Evolutionary conservation across 345 rosid species (phyloP).

Genomic region (Camelina hispida): DNA sequence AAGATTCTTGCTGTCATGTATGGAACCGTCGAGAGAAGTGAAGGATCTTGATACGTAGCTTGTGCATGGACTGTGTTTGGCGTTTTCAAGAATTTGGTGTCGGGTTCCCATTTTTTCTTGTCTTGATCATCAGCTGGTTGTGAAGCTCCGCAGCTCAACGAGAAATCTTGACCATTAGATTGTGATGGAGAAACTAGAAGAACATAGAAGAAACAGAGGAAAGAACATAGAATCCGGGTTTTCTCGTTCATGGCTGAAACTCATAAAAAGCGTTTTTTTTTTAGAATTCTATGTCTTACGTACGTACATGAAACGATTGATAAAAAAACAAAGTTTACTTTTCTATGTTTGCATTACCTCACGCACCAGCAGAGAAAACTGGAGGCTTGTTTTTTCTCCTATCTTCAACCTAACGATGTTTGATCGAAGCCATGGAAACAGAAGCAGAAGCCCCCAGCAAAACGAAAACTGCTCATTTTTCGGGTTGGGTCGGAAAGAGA

Average conservation of each 20-base stretch:
- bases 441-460: conserved; percentile 29
- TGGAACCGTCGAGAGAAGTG: conserved; percentile 65
- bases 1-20: conserved; percentile 81
- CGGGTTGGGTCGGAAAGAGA: conserved; percentile 44
- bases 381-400: conserved; percentile 44
- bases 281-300: not conserved
- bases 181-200: conserved; percentile 37
- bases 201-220: conserved; percentile 44
- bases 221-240: conserved; percentile 30
- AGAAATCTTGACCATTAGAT: conserved; percentile 36
- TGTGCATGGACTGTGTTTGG: conserved; percentile 44
- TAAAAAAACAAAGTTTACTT: not conserved
- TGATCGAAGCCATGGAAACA: conserved; percentile 43
- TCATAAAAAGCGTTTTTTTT: not conserved
- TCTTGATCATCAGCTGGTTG: conserved; percentile 57
- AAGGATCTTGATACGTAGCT: conserved; percentile 71
- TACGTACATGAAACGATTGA: conserved; percentile 42
- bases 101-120: conserved; percentile 67
- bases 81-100: conserved; percentile 53
- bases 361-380: conserved; percentile 57
- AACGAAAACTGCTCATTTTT: conserved; percentile 15
- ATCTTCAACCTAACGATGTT: conserved; percentile 38
- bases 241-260: conserved; percentile 50
- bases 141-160: conserved; percentile 60
- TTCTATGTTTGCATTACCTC: conserved; percentile 46